Evolutionary conservation across 2,329 filamentous ascomycete species (phyloP), one percentile per base, ranked within the genome.

Genomic region (Fusarium sp.): DNA sequence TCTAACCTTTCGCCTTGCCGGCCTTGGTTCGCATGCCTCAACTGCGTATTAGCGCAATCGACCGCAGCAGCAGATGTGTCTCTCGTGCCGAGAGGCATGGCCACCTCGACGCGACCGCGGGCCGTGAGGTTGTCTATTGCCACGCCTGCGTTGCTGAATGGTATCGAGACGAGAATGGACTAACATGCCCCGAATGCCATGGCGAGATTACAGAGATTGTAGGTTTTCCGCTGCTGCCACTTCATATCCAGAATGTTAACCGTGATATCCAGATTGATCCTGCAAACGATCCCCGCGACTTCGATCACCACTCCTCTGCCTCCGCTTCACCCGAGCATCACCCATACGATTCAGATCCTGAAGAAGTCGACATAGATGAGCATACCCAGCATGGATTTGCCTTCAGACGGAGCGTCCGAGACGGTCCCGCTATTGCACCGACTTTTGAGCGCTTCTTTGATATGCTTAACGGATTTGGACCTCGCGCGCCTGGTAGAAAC

Each of bases 121-220:
- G 83, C 70, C 86, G 89, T 71, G 93, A 97, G 79, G 89, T 95
- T 71, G 91, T 98, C 61, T 97, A 88, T 81, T 99, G 96, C 81
- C 94, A 98, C 82, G 84, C 87, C 66, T 98, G 96, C 83, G 80
- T 87, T 58, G 84, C 92, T 71, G 92, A 97, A 80, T 98, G 94
- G 94, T 93, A 92, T 77, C 86, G 89, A 66, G 89, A 93, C 67
- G 88, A 92, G 71, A 86, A 88, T 73, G 91, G 83, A 33, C 83
- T 97, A 69, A 84, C 83, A 18, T 99, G 95, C 79, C 94, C 94
- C 20, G 81, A 84, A 20, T 99, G 96, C 79, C 80, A 86, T 7
- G 90, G 90, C 41, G 94, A 97, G 22, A 91, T 94, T 73, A 94
- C 90, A 20, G 95, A 99, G 83, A 94, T 98, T 75, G 94, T 97